Conservation (phyloP, 352 stramenopile genomes). For the Phytopythium ostracodes region DNA sequence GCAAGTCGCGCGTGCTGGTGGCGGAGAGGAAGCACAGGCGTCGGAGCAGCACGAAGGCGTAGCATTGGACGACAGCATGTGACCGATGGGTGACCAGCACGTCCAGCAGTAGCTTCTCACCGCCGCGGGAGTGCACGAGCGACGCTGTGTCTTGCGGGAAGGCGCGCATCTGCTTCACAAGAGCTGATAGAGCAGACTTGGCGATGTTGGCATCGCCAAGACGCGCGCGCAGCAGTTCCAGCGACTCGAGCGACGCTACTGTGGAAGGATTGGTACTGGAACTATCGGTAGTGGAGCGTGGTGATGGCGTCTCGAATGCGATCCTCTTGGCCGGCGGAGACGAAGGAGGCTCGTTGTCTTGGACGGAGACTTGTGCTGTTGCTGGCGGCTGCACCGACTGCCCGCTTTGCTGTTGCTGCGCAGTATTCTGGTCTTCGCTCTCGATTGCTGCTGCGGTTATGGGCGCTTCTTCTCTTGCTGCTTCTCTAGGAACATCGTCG, state of each 20-base stretch:
- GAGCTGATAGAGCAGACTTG: constrained; percentile 59
- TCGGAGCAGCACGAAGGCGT: constrained; percentile 68
- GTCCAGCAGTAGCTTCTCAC: constrained; percentile 48
- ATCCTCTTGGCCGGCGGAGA: background rate
- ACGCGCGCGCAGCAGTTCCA: constrained; percentile 42
- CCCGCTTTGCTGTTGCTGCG: background rate
- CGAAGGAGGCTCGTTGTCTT: background rate
- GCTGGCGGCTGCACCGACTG: background rate
- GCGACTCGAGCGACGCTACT: constrained; percentile 19
- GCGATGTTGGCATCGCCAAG: constrained; percentile 36
- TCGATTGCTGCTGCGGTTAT: background rate
- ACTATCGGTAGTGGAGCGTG: constrained; percentile 2
- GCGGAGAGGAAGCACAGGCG: constrained; percentile 70
- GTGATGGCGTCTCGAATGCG: background rate
- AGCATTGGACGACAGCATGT: constrained; percentile 80
- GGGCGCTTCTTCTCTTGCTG: no score
- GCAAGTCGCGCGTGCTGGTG: constrained; percentile 52
- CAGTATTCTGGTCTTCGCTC: background rate
- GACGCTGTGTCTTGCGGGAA: constrained; percentile 62
- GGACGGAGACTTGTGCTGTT: background rate
- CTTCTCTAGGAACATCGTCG: background rate
- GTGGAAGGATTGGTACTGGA: background rate
- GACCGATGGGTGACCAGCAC: constrained; percentile 51
- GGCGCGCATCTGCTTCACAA: constrained; percentile 79
- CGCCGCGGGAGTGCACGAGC: constrained; percentile 38